A percentile compares a stretch with the other conserved stretches of the same genome.
These are phyloP conservation scores for Pseudocercospora musae DNA, from an alignment of 2,329 filamentous ascomycete species.

Conservation along the genomic window DNA sequence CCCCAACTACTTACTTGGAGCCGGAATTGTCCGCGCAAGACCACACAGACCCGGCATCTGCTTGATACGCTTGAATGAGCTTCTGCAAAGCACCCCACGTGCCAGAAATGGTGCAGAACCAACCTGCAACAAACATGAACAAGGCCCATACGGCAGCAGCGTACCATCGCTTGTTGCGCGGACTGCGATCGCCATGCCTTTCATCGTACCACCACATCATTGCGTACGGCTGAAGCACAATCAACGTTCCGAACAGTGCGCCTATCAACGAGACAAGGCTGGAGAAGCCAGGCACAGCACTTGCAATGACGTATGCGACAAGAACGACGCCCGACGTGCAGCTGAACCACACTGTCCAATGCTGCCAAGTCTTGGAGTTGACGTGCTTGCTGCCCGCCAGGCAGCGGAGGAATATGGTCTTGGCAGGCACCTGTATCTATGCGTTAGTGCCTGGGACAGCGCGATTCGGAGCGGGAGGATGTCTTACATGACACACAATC, in stretches of 20 bases:
- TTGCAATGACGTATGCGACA: constrained; percentile 28
- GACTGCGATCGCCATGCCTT: constrained; percentile 30
- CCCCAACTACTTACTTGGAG: no score
- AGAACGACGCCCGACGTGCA: constrained; percentile 21
- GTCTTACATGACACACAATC: constrained; percentile 23
- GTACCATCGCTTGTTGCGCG: constrained; percentile 20
- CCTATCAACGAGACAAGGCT: constrained; percentile 28
- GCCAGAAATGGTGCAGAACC: constrained; percentile 45
- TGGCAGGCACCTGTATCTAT: constrained; percentile 18
- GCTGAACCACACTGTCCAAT: constrained; percentile 19
- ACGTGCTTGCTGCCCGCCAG: constrained; percentile 25
- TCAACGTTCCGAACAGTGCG: constrained; percentile 26
- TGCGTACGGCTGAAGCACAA: constrained; percentile 35
- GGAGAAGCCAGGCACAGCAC: constrained; percentile 28
- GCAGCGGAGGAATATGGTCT: constrained; percentile 25
- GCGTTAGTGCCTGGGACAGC: not conserved
- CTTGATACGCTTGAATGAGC: constrained; percentile 39
- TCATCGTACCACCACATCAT: constrained; percentile 47
- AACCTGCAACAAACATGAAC: constrained; percentile 39
- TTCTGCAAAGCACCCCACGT: constrained; percentile 42
- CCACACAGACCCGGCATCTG: not conserved
- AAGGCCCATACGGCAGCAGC: constrained; percentile 21
- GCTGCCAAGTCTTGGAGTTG: constrained; percentile 15
- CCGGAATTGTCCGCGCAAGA: constrained; percentile 3
- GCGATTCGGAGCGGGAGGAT: not conserved